Evolutionary conservation across 1,139 yeast genomes (phyloP).

Genomic region (Sugiyamaella castrensis): DNA sequence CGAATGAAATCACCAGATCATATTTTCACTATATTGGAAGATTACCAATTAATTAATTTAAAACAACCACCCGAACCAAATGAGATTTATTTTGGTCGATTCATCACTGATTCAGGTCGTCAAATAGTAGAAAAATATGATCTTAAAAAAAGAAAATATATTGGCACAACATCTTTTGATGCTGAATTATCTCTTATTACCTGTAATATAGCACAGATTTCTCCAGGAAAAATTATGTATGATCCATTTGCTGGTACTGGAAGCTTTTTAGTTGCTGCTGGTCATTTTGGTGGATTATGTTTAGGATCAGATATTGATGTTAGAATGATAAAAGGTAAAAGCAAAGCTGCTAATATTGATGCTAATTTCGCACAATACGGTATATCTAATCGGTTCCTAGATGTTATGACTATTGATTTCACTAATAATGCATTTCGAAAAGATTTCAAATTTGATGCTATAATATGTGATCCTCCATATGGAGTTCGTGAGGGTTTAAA

Average conservation of each 20-base stretch:
- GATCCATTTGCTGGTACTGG: slow-evolving; percentile 99
- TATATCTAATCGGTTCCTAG: slow-evolving; percentile 58
- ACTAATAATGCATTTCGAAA: slow-evolving; percentile 80
- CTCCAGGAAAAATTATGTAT: slow-evolving; percentile 63
- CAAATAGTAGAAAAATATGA: slow-evolving; percentile 74
- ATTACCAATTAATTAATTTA: slow-evolving; percentile 49
- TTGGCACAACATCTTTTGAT: slow-evolving; percentile 96
- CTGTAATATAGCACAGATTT: slow-evolving; percentile 79
- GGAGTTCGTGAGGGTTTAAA: slow-evolving; percentile 95
- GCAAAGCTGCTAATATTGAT: slow-evolving; percentile 41
- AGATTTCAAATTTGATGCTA: slow-evolving; percentile 65
- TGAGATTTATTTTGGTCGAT: slow-evolving; percentile 71
- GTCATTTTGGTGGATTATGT: slow-evolving; percentile 76
- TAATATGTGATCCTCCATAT: slow-evolving; percentile 96
- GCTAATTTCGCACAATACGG: slow-evolving; percentile 76
- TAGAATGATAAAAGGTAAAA: slow-evolving; percentile 73
- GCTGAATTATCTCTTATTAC: slow-evolving; percentile 72
- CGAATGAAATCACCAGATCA: slow-evolving; percentile 76
- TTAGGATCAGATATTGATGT: slow-evolving; percentile 92
- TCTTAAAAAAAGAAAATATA: slow-evolving; percentile 75
- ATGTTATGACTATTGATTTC: slow-evolving; percentile 88
- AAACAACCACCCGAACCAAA: slow-evolving; percentile 48
- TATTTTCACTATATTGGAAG: slow-evolving; percentile 69
- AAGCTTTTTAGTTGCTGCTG: slow-evolving; percentile 85
- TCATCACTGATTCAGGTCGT: slow-evolving; percentile 64